Conservation (phyloP, 768 basidiomycete species). For the Boletus sp. region DNA sequence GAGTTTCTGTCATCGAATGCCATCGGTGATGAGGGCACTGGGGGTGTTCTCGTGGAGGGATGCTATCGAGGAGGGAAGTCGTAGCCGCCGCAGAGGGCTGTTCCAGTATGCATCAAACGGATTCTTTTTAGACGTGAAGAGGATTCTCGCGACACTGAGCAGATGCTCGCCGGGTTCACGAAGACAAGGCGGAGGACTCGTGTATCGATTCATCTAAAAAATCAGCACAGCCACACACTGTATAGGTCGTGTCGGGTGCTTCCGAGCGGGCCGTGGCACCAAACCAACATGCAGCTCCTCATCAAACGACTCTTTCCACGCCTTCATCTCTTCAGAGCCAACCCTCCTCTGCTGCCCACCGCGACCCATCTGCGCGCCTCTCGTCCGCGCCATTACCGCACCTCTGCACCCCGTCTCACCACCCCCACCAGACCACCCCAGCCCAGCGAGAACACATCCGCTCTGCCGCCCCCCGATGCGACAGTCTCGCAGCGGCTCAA, state of each 20-base stretch:
- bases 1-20: conserved; percentile 19
- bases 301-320: conserved; percentile 43
- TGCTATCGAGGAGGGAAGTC: conserved; percentile 48
- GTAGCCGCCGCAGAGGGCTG: conserved; percentile 34
- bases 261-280: conserved; percentile 8
- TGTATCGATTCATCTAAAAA: conserved; percentile 14
- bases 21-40: conserved; percentile 17
- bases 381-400: conserved; percentile 44
- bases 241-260: conserved; percentile 17
- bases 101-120: conserved; percentile 45
- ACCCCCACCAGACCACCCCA: conserved; percentile 18
- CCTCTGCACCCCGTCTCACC: conserved; percentile 46
- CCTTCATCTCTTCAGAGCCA: conserved; percentile 43
- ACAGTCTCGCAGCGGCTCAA: conserved; percentile 70
- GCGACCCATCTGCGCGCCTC: conserved; percentile 35
- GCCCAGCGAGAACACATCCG: conserved; percentile 6
- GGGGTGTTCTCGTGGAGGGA: conserved; percentile 21
- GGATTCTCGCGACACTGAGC: conserved; percentile 15
- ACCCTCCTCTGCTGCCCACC: conserved; percentile 50
- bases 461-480: conserved; percentile 48
- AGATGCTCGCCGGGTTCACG: conserved; percentile 14
- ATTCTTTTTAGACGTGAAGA: conserved; percentile 10
- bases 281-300: conserved; percentile 27
- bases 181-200: conserved; percentile 11
- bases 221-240: conserved; percentile 22